Base-by-base conservation (phyloP, 305 asterid genomes). In the Withania somnifera region DNA sequence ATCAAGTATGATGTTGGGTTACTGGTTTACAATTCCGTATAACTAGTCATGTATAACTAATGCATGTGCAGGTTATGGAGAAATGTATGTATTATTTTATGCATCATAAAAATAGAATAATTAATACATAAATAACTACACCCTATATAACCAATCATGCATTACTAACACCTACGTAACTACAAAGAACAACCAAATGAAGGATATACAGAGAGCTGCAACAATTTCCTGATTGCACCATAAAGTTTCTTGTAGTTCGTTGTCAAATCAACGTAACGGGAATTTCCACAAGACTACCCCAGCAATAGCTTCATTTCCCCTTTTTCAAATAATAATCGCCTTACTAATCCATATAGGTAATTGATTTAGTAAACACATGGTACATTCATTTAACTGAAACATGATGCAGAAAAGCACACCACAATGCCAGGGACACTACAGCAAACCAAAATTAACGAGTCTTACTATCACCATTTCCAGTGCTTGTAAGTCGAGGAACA, bases 401-500 rank as follows among this genome's bases (percentile, higher is more conserved):
- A 1, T 24, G 42, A 15, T 24, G 42, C 42, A 73, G 24, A 47
- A 73, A 73, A 15, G 10, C 17, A 47, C 42, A 24, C 42, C 52
- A 13, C 40, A 73, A 47, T 4, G 60, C 42, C 60, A 47, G 60
- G 26, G 30, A 2, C 61, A 50, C 61, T 50, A 15, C 42, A 3
- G 14, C 14, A 28, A 50, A 50, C 45, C 64, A 50, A 81, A 66
- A 7, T 82, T 61, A 82, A 82, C 66, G 79, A 56, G 38, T 71
- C 71, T 63, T 38, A 58, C 47, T n/a, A 63, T 34, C 28, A 30
- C 26, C 57, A 73, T 58, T 50, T 85, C 82, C 68, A 32, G 10
- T 58, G 40, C 80, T 60, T 56, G 77, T 71, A 80, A 86, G 81
- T 26, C 90, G 90, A 73, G 91, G 91, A 80, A 88, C 88, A 5